Percentiles rank a stretch among this genome's conserved stretches.
These are phyloP conservation scores for Naganishia friedmannii DNA, from an alignment of 768 basidiomycete genomes.

Conservation along the genomic window DNA sequence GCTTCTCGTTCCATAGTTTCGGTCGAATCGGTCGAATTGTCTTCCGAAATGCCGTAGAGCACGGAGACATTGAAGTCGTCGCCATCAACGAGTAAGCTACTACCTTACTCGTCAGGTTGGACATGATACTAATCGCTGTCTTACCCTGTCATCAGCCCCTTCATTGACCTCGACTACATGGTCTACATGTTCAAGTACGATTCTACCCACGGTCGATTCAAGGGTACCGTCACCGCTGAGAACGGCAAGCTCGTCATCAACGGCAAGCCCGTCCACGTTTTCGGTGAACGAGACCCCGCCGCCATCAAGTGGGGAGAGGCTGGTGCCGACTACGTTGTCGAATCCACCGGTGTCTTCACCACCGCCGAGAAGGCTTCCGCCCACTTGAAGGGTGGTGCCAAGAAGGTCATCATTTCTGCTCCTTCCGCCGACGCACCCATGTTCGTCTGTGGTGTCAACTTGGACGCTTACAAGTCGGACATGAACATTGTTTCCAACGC, in stretches of 20 bases:
- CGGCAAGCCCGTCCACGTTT: slow-evolving; percentile 66
- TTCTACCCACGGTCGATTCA: slow-evolving; percentile 60
- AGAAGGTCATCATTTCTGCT: slow-evolving; percentile 99
- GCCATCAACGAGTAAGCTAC: slow-evolving; percentile 71
- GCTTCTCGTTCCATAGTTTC: slow-evolving; percentile 6
- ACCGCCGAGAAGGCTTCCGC: slow-evolving; percentile 85
- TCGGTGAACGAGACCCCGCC: slow-evolving; percentile 79
- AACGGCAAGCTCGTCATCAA: slow-evolving; percentile 86
- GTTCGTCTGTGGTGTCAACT: slow-evolving; percentile 69
- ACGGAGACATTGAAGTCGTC: slow-evolving; percentile 74
- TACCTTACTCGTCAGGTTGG: slow-evolving; percentile 56
- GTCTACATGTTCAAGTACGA: slow-evolving; percentile 80
- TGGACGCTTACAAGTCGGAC: slow-evolving; percentile 82
- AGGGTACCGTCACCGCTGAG: slow-evolving; percentile 73
- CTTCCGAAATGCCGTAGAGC: slow-evolving; percentile 82
- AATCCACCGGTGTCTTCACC: slow-evolving; percentile 99
- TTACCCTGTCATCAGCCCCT: slow-evolving; percentile 62
- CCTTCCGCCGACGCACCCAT: slow-evolving; percentile 64
- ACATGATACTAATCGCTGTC: slow-evolving; percentile 26
- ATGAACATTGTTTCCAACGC: slow-evolving; percentile 93
- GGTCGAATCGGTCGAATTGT: slow-evolving; percentile 99
- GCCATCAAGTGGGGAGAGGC: slow-evolving; percentile 75
- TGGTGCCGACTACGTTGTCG: slow-evolving; percentile 89
- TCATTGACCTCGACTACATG: slow-evolving; percentile 97
- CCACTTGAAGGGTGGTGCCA: slow-evolving; percentile 97